Conservation (phyloP, 140 eudicot species). For the Erigeron philadelphicus region DNA sequence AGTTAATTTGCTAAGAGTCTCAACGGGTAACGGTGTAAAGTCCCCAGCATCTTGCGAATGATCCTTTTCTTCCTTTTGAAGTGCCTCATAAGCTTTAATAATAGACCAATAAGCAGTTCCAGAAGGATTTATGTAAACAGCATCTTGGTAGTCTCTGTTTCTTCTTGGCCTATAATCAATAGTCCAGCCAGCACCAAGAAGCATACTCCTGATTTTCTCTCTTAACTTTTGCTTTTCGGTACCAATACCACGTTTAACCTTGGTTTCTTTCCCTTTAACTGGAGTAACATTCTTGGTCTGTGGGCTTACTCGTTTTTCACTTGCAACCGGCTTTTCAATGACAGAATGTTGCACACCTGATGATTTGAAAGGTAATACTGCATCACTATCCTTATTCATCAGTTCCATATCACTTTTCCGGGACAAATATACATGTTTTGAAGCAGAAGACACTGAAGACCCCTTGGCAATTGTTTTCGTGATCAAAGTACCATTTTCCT, state of each 20-base stretch:
- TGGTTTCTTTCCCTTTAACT: slow-evolving; percentile 51
- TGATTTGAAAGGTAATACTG: slow-evolving; percentile 37
- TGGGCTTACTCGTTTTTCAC: slow-evolving; percentile 34
- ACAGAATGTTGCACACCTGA: slow-evolving; percentile 24
- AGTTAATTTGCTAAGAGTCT: slow-evolving; percentile 70
- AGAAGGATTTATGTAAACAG: slow-evolving; percentile 77
- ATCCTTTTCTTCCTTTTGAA: slow-evolving; percentile 67
- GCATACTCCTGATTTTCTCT: slow-evolving; percentile 81
- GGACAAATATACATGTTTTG: slow-evolving; percentile 23
- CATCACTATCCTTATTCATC: slow-evolving; percentile 49
- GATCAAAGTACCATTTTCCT: slow-evolving; percentile 27
- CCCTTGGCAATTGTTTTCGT: slow-evolving; percentile 32
- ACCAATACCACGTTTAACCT: slow-evolving; percentile 78
- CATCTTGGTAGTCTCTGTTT: slow-evolving; percentile 86
- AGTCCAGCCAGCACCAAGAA: slow-evolving; percentile 77
- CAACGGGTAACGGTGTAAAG: slow-evolving; percentile 64
- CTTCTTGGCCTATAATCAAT: slow-evolving; percentile 95
- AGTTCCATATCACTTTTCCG: slow-evolving; percentile 31
- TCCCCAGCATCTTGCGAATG: slow-evolving; percentile 39
- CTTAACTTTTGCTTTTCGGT: slow-evolving; percentile 84
- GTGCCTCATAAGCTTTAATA: slow-evolving; percentile 91
- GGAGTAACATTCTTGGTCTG: slow-evolving; percentile 41
- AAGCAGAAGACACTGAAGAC: slow-evolving; percentile 36
- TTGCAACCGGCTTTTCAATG: slow-evolving; percentile 38
- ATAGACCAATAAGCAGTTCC: slow-evolving; percentile 99